Percentiles rank a stretch among this genome's conserved stretches.
These are phyloP conservation scores for Xylaria palmicola DNA, from an alignment of 495 filamentous ascomycete genomes.

Conservation along the genomic window DNA sequence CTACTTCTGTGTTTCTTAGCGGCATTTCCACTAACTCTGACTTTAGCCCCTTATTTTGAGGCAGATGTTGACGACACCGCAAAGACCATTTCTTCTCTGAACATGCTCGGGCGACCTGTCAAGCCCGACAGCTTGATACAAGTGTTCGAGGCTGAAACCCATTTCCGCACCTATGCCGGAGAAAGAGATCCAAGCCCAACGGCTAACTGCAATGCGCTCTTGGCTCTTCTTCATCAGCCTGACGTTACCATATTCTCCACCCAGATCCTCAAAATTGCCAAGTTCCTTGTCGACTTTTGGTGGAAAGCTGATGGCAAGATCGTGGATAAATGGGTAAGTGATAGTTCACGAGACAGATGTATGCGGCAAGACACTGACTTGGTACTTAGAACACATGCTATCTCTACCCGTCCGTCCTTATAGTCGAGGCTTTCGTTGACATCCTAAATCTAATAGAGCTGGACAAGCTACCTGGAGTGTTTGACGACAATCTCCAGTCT, in stretches of 20 bases:
- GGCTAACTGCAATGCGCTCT: conserved; percentile 46
- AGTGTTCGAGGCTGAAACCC: conserved; percentile 33
- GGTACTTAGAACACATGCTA: conserved; percentile 20
- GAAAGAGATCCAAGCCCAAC: conserved; percentile 42
- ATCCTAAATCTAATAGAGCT: conserved; percentile 22
- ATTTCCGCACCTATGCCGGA: conserved; percentile 41
- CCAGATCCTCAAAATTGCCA: conserved; percentile 20
- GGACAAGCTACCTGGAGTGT: conserved; percentile 13
- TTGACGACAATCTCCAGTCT: conserved; percentile 13
- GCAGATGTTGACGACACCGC: conserved; percentile 53
- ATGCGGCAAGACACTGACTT: not conserved
- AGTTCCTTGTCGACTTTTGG: conserved; percentile 29
- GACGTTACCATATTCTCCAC: conserved; percentile 14
- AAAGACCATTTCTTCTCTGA: conserved; percentile 37
- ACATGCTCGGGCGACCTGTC: conserved; percentile 26
- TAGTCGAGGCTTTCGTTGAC: conserved; percentile 22
- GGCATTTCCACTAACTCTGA: not conserved
- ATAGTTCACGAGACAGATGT: not conserved
- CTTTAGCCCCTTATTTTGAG: conserved; percentile 30
- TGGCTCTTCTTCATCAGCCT: conserved; percentile 30
- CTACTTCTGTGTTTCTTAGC: not conserved
- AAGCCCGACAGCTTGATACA: conserved; percentile 30
- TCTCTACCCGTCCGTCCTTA: conserved; percentile 23
- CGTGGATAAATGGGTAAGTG: conserved; percentile 32
- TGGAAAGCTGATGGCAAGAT: conserved; percentile 20